These are phyloP conservation scores for Casuarina glauca DNA, from an alignment of 306 rosid genomes.

Conservation along the genomic window DNA sequence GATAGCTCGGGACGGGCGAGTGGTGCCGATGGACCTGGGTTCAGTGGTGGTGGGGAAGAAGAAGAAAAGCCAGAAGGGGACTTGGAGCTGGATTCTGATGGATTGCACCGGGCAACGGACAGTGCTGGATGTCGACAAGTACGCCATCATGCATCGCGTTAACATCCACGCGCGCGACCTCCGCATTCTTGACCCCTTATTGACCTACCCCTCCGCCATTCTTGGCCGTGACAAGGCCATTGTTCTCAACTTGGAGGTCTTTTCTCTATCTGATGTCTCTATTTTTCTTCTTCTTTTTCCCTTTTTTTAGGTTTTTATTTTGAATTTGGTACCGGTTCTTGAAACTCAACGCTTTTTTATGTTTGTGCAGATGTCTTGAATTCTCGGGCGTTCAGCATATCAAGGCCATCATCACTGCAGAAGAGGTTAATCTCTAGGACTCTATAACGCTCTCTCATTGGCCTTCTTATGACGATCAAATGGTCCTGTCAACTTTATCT, in stretches of 20 bases:
- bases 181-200: constrained; percentile 84
- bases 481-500: background rate
- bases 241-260: constrained; percentile 92
- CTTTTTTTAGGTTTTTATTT: no score
- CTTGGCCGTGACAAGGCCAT: constrained; percentile 90
- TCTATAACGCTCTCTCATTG: background rate
- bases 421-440: constrained; percentile 60
- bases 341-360: background rate
- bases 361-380: background rate
- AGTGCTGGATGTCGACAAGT: constrained; percentile 76
- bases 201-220: constrained; percentile 86
- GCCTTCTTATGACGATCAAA: background rate
- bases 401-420: constrained; percentile 94
- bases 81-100: constrained; percentile 80
- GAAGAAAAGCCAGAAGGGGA: constrained; percentile 67
- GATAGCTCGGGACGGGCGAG: constrained; percentile 78
- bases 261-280: background rate
- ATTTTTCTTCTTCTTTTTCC: background rate
- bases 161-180: constrained; percentile 97
- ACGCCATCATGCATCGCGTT: constrained; percentile 83
- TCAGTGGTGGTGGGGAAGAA: constrained; percentile 40
- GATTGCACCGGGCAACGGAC: constrained; percentile 62
- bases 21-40: constrained; percentile 74
- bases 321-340: background rate
- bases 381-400: constrained; percentile 67